Conservation (phyloP, 2,329 filamentous ascomycete species). For the Escovopsis sp. region DNA sequence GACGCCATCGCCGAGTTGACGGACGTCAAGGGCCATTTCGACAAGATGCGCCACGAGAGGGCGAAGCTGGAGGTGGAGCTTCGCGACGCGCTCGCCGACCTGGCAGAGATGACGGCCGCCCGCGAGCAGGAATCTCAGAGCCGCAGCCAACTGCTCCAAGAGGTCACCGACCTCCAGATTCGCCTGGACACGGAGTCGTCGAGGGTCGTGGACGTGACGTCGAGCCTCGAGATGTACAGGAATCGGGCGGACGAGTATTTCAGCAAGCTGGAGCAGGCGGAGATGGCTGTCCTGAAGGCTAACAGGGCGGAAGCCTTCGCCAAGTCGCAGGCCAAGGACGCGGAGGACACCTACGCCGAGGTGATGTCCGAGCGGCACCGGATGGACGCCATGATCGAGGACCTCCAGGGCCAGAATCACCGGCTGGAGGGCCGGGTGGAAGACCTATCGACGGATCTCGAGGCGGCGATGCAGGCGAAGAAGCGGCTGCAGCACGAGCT, state of each 20-base stretch:
- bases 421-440: slow-evolving; percentile 82
- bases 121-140: slow-evolving; percentile 80
- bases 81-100: slow-evolving; percentile 67
- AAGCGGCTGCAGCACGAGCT: slow-evolving; percentile 93
- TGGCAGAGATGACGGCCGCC: slow-evolving; percentile 63
- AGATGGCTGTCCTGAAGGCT: slow-evolving; percentile 88
- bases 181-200: slow-evolving; percentile 79
- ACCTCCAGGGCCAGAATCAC: slow-evolving; percentile 79
- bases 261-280: slow-evolving; percentile 88
- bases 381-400: slow-evolving; percentile 76
- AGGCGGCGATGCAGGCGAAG: slow-evolving; percentile 74
- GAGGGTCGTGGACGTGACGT: slow-evolving; percentile 67
- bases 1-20: slow-evolving; percentile 71
- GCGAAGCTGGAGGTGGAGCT: slow-evolving; percentile 72
- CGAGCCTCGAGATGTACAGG: slow-evolving; percentile 82
- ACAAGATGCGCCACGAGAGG: slow-evolving; percentile 72
- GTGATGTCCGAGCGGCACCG: slow-evolving; percentile 87
- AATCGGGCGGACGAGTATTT: slow-evolving; percentile 90
- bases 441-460: slow-evolving; percentile 79
- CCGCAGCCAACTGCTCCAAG: slow-evolving; percentile 75
- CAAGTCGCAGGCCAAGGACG: slow-evolving; percentile 74
- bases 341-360: slow-evolving; percentile 77
- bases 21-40: slow-evolving; percentile 75
- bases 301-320: slow-evolving; percentile 87
- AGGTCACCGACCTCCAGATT: slow-evolving; percentile 89